Evolutionary conservation across 176 grass and related monocot genomes (phyloP).

Genomic region (Oryza coarctata): DNA sequence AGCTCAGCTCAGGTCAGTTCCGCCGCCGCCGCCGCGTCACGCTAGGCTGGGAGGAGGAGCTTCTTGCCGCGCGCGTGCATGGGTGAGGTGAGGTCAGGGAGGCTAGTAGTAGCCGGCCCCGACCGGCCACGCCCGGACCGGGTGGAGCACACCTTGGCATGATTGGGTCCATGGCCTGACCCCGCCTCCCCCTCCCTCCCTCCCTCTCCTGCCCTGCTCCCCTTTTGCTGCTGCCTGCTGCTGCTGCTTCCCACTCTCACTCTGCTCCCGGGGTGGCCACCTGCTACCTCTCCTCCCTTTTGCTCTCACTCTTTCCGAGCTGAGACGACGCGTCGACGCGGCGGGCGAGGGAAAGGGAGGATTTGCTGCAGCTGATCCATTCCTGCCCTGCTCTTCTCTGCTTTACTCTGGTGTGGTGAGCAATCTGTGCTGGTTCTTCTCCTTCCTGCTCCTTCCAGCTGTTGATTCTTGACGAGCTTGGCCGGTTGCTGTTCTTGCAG

Average conservation of each 20-base stretch:
- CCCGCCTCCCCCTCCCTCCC: neutral
- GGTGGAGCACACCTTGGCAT: slow-evolving; percentile 49
- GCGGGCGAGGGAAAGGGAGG: neutral
- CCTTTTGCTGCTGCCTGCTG: slow-evolving; percentile 36
- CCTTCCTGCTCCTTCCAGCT: neutral
- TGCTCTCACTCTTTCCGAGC: neutral
- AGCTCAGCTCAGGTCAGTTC: neutral
- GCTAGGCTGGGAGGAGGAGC: neutral
- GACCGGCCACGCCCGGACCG: neutral
- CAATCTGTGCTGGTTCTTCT: neutral
- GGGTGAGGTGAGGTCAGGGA: neutral
- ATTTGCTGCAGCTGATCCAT: neutral
- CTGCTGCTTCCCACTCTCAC: slow-evolving; percentile 19
- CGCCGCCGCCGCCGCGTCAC: neutral
- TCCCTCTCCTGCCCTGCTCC: too few species aligned
- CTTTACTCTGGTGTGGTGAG: neutral
- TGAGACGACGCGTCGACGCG: neutral
- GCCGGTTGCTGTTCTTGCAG: slow-evolving; percentile 20
- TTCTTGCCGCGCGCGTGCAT: neutral
- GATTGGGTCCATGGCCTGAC: slow-evolving; percentile 39
- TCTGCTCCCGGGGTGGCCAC: neutral
- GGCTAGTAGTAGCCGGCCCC: neutral
- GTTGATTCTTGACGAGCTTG: neutral
- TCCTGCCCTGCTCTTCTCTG: neutral
- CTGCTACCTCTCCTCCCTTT: neutral